These are phyloP conservation scores for Tetradesmus lagerheimii DNA, from an alignment of 139 green algal genomes.

Conservation along the genomic window DNA sequence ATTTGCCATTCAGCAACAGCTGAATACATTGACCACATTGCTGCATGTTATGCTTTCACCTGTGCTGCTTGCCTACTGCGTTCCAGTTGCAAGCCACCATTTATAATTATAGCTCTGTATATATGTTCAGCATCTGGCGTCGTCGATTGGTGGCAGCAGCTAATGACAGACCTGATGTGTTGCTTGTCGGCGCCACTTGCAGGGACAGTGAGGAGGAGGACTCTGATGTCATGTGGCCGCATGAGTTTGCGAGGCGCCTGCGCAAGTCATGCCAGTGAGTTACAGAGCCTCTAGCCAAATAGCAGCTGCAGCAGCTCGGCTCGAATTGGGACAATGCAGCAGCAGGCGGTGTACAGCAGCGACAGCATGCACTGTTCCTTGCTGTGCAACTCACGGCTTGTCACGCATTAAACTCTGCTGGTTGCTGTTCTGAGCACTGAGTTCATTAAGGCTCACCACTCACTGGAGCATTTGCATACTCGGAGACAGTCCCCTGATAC, in stretches of 20 bases:
- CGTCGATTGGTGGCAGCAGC: no score
- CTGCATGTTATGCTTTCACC: neutral
- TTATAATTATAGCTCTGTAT: no score
- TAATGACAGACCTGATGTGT: no score
- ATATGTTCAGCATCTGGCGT: no score
- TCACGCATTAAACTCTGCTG: no score
- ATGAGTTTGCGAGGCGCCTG: neutral
- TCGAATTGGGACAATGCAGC: neutral
- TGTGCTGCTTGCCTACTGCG: neutral
- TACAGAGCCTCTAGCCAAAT: neutral
- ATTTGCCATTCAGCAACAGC: neutral
- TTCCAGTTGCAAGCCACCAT: no score
- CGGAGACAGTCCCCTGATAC: neutral
- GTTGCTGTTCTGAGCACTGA: no score
- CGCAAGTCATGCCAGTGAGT: slow-evolving; percentile 23
- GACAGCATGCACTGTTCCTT: neutral
- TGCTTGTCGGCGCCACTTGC: neutral
- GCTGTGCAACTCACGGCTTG: no score
- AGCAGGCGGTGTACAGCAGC: neutral
- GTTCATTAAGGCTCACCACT: no score
- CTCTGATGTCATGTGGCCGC: slow-evolving; percentile 1
- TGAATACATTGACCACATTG: neutral
- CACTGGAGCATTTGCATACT: neutral
- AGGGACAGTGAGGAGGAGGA: slow-evolving; percentile 36
- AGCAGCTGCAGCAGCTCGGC: neutral